Percentiles rank a stretch among this genome's conserved stretches.
Conservation (phyloP, 2,329 filamentous ascomycete genomes). For the Colletotrichum nymphaeae region DNA sequence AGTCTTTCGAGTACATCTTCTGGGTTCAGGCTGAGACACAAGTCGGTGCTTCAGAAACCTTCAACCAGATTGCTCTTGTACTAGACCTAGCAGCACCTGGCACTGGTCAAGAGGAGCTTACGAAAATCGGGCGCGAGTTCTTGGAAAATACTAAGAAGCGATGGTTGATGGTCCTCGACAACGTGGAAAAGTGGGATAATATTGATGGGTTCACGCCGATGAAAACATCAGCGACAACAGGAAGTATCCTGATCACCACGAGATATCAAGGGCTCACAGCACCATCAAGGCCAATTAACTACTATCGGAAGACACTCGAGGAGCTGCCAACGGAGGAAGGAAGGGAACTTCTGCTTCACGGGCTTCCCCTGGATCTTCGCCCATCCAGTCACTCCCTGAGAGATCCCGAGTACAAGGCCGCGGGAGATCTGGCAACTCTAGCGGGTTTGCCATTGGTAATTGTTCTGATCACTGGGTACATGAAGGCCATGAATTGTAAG, state of each 20-base stretch:
- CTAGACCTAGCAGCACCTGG: constrained; percentile 17
- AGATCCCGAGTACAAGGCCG: constrained; percentile 35
- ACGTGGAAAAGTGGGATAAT: constrained; percentile 36
- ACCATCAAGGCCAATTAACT: constrained; percentile 32
- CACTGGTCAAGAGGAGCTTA: constrained; percentile 28
- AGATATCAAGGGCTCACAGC: constrained; percentile 21
- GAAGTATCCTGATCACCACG: constrained; percentile 36
- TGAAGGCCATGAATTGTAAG: constrained; percentile 33
- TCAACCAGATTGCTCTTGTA: constrained; percentile 33
- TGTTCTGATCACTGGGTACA: constrained; percentile 35
- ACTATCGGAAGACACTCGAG: constrained; percentile 30
- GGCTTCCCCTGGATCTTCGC: constrained; percentile 30
- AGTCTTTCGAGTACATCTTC: constrained; percentile 40
- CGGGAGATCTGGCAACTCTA: constrained; percentile 35
- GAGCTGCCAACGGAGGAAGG: constrained; percentile 31
- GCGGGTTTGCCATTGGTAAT: constrained; percentile 35
- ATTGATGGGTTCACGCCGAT: constrained; percentile 35
- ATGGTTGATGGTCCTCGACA: constrained; percentile 38
- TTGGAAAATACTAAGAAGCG: constrained; percentile 30
- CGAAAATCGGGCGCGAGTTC: constrained; percentile 31
- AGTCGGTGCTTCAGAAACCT: constrained; percentile 34
- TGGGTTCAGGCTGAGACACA: constrained; percentile 42
- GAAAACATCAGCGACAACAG: constrained; percentile 34
- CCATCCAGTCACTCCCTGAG: constrained; percentile 8
- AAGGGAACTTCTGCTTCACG: constrained; percentile 28